phyloP scores from a whole-genome alignment of 176 grass and related monocot species.

The Melocanna baccifera region DNA sequence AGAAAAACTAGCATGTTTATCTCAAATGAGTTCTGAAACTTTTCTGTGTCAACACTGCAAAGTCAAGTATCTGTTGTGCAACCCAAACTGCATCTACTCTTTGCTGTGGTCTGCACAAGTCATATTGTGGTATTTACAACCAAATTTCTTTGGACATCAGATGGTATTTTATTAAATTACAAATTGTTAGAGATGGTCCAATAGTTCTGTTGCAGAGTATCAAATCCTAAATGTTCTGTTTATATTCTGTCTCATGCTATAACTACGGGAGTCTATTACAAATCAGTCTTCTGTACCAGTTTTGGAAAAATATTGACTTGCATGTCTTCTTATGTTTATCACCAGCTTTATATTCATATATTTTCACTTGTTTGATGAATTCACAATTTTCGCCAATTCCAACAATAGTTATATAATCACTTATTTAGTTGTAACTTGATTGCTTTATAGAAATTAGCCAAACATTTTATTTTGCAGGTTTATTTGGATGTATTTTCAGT shows the following conservation, averaged over 20 bases:
- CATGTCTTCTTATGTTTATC: constrained; percentile 21
- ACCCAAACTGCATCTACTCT: constrained; percentile 6
- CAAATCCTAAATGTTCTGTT: constrained; percentile 18
- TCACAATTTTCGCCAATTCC: background rate
- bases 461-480: constrained; percentile 67
- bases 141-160: background rate
- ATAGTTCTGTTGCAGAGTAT: background rate
- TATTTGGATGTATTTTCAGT: constrained; percentile 95
- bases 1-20: constrained; percentile 5
- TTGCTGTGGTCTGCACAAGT: constrained; percentile 1
- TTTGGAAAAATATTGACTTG: background rate
- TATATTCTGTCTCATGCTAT: constrained; percentile 27
- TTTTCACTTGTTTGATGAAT: background rate
- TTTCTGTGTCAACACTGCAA: background rate
- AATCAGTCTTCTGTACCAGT: background rate
- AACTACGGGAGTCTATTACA: background rate
- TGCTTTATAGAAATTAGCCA: constrained; percentile 5
- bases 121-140: background rate
- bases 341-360: background rate
- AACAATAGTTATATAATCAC: constrained; percentile 1
- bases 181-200: background rate
- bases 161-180: constrained; percentile 19
- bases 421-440: constrained; percentile 20
- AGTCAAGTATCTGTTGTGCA: background rate
- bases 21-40: constrained; percentile 12